Evolutionary conservation across 352 stramenopile genomes (phyloP).

Genomic region (Pythium phragmitis): DNA sequence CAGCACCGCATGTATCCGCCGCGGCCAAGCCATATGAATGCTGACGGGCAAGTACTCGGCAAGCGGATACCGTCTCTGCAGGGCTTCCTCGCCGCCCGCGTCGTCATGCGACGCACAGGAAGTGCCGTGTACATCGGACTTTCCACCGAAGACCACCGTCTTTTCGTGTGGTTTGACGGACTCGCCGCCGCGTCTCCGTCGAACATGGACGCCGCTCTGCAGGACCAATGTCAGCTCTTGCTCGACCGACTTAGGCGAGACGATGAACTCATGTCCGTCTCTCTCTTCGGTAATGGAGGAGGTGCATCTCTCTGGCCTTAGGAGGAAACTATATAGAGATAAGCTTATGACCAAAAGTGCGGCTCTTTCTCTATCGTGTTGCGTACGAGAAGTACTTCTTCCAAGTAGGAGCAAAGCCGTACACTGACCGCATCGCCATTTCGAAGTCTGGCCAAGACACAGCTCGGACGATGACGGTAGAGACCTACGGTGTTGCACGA

Average conservation of each 20-base stretch:
- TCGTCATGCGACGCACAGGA: constrained; percentile 52
- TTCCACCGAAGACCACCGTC: constrained; percentile 49
- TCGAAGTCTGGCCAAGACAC: too few species aligned
- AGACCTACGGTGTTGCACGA: too few species aligned
- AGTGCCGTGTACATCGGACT: constrained; percentile 50
- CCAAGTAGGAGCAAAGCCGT: too few species aligned
- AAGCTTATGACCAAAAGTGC: constrained; percentile 3
- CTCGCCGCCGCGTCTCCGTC: constrained; percentile 27
- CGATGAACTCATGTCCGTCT: constrained; percentile 50
- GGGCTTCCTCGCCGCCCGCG: constrained; percentile 35
- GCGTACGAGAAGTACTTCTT: too few species aligned
- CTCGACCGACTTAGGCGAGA: constrained; percentile 53
- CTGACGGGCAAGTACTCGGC: constrained; percentile 49
- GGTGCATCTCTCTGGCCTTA: constrained; percentile 30
- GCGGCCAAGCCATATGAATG: constrained; percentile 10
- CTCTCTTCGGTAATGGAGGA: constrained; percentile 18
- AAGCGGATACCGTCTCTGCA: constrained; percentile 39
- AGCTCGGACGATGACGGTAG: too few species aligned
- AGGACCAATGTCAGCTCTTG: constrained; percentile 56
- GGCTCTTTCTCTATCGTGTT: background rate
- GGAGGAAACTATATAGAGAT: background rate
- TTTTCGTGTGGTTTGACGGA: constrained; percentile 60
- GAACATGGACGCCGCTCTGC: constrained; percentile 36
- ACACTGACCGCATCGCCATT: too few species aligned
- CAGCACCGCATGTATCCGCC: constrained; percentile 50